Conservation (phyloP, 2,329 filamentous ascomycete species). For the Metarhizium robertsii region DNA sequence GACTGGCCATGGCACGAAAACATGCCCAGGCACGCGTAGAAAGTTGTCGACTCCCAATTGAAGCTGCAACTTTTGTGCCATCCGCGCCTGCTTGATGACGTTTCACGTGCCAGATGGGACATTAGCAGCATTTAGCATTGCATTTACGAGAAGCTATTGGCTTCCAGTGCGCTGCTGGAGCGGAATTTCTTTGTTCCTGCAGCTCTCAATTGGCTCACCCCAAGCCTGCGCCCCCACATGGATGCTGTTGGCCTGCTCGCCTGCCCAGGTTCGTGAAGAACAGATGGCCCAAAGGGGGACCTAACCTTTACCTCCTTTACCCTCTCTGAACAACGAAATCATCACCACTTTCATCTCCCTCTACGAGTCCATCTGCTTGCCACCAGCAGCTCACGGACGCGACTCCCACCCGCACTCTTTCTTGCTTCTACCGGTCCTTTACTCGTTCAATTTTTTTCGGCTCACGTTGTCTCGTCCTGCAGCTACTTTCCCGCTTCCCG, state of each 20-base stretch:
- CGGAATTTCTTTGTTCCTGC: slow-evolving; percentile 13
- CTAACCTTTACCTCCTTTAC: slow-evolving; percentile 7
- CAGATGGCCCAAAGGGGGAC: slow-evolving; percentile 24
- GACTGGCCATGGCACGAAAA: no score
- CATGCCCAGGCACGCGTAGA: no score
- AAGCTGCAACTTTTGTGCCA: not conserved
- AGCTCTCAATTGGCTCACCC: slow-evolving; percentile 10
- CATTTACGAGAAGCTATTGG: not conserved
- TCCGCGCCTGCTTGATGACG: not conserved
- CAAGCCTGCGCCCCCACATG: slow-evolving; percentile 5
- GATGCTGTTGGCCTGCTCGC: slow-evolving; percentile 1
- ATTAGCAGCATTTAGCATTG: not conserved
- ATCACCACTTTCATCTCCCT: slow-evolving; percentile 5
- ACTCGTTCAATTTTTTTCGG: slow-evolving; percentile 7
- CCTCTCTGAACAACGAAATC: slow-evolving; percentile 10
- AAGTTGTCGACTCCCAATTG: no score
- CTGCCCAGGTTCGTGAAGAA: slow-evolving; percentile 12
- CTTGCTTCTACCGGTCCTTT: slow-evolving; percentile 12
- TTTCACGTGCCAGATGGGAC: not conserved
- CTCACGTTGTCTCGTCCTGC: slow-evolving; percentile 3
- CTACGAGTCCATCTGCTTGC: slow-evolving; percentile 15
- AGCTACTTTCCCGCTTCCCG: slow-evolving; percentile 8
- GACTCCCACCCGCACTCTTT: slow-evolving; percentile 10
- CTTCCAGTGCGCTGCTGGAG: not conserved
- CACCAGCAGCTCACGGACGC: slow-evolving; percentile 17